phyloP scores from a whole-genome alignment of 768 basidiomycete species.

The Russula sp. region DNA sequence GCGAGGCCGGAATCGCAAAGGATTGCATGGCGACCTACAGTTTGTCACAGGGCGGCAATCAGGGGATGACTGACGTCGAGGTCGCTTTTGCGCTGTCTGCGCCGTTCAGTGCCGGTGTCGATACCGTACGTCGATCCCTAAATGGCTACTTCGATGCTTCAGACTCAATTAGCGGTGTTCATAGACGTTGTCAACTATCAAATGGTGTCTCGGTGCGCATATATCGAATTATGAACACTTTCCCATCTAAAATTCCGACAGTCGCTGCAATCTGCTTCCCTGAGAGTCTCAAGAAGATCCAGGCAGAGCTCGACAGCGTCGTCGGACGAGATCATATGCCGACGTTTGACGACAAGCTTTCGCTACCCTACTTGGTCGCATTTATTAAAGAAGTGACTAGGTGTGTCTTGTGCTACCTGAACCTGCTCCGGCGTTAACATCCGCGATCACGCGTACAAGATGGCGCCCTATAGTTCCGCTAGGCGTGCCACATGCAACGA shows the following conservation, averaged over 20 bases:
- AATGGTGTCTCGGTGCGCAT: constrained; percentile 8
- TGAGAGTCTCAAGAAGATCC: constrained; percentile 22
- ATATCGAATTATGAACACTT: background rate
- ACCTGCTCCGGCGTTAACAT: background rate
- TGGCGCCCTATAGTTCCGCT: constrained; percentile 18
- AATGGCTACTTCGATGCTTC: background rate
- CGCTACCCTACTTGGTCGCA: constrained; percentile 24
- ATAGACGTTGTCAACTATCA: constrained; percentile 17
- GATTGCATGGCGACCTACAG: constrained; percentile 18
- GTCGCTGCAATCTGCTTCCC: constrained; percentile 25
- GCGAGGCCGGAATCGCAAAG: constrained; percentile 8
- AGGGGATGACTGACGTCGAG: constrained; percentile 12
- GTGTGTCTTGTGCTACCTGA: background rate
- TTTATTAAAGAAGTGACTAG: constrained; percentile 29
- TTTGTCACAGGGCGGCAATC: constrained; percentile 7
- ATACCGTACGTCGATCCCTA: constrained; percentile 12
- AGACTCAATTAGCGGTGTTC: background rate
- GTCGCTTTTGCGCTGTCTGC: constrained; percentile 20
- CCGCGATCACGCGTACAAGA: background rate
- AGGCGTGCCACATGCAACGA: constrained; percentile 20
- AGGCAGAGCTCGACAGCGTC: constrained; percentile 27
- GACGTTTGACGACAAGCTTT: constrained; percentile 25
- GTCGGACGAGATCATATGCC: constrained; percentile 27
- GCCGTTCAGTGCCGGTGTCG: constrained; percentile 21
- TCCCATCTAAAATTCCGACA: background rate